A percentile compares a stretch with the other conserved stretches of the same genome.
phyloP scores from a whole-genome alignment of 805 yeast species.

The Kodamaea kakaduensis region DNA sequence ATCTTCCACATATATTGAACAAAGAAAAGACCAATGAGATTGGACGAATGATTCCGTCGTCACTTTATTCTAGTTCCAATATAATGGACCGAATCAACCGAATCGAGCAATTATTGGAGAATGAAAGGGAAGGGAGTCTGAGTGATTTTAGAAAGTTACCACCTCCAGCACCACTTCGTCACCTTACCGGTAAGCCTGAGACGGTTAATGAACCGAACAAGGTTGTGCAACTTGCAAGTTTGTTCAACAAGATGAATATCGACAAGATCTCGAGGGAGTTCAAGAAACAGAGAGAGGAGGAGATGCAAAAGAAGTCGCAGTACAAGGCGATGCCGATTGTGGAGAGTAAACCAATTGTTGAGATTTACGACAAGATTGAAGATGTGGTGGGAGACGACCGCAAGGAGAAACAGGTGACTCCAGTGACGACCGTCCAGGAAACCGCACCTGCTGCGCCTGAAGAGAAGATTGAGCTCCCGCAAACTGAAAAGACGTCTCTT shows the following conservation, averaged over 20 bases:
- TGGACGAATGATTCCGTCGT: constrained; percentile 19
- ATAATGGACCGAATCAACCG: constrained; percentile 16
- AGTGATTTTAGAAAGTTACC: constrained; percentile 11
- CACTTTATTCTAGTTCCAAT: constrained; percentile 19
- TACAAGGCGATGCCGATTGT: constrained; percentile 68
- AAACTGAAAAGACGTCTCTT: constrained; percentile 67
- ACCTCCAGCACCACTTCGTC: constrained; percentile 15
- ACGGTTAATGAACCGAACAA: constrained; percentile 16
- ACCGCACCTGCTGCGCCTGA: constrained; percentile 1
- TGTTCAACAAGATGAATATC: constrained; percentile 70
- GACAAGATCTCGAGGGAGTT: constrained; percentile 82
- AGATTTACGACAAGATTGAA: constrained; percentile 79
- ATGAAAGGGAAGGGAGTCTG: constrained; percentile 12
- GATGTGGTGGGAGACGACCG: constrained; percentile 64
- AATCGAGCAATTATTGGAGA: constrained; percentile 15
- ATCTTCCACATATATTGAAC: no score
- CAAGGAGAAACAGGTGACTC: constrained; percentile 5
- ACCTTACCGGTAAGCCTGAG: constrained; percentile 11
- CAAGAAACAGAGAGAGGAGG: constrained; percentile 79
- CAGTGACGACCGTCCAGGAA: background rate
- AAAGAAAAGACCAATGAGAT: constrained; percentile 12
- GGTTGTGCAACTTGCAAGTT: constrained; percentile 63
- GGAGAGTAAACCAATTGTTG: constrained; percentile 82
- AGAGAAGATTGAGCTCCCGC: constrained; percentile 28
- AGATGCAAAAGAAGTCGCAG: constrained; percentile 57